phyloP scores from a whole-genome alignment of 208 protist species.

The Trypanosoma mega region DNA sequence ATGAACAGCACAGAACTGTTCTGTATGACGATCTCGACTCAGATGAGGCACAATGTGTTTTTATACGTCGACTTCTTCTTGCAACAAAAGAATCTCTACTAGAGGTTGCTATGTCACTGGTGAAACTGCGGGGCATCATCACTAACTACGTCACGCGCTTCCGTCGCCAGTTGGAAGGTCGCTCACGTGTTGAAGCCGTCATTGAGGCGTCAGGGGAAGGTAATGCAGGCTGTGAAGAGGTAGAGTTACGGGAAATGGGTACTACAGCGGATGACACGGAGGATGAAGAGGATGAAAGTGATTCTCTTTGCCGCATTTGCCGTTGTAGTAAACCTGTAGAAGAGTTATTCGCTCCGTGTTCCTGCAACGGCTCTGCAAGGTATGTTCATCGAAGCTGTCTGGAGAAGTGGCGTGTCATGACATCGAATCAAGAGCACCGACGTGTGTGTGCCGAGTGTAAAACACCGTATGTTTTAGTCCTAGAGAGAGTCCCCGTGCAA shows the following conservation, averaged over 20 bases:
- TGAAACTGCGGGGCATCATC: neutral
- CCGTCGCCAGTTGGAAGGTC: neutral
- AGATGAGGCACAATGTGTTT: conserved; percentile 2
- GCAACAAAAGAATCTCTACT: conserved; percentile 10
- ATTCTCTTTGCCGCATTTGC: conserved; percentile 78
- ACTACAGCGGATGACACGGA: neutral
- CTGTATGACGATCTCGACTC: conserved; percentile 14
- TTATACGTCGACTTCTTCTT: conserved; percentile 11
- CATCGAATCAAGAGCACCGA: conserved; percentile 27
- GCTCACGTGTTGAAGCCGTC: neutral
- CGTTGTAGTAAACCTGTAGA: conserved; percentile 51
- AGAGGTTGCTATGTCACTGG: neutral
- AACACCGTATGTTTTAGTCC: conserved; percentile 24
- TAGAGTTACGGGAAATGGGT: neutral
- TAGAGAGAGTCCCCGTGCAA: conserved; percentile 15
- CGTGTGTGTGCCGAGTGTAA: conserved; percentile 34
- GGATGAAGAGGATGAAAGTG: conserved; percentile 45
- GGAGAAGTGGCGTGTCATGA: conserved; percentile 60
- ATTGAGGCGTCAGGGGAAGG: neutral
- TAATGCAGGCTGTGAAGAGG: neutral
- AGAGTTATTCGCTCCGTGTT: conserved; percentile 66
- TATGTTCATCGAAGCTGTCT: conserved; percentile 79
- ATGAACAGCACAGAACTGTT: conserved; percentile 14
- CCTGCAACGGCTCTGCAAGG: conserved; percentile 70
- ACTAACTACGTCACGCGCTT: neutral